Evolutionary conservation across 139 green algal species (phyloP).

Genomic region (Auxenochlorella pyrenoidosa): DNA sequence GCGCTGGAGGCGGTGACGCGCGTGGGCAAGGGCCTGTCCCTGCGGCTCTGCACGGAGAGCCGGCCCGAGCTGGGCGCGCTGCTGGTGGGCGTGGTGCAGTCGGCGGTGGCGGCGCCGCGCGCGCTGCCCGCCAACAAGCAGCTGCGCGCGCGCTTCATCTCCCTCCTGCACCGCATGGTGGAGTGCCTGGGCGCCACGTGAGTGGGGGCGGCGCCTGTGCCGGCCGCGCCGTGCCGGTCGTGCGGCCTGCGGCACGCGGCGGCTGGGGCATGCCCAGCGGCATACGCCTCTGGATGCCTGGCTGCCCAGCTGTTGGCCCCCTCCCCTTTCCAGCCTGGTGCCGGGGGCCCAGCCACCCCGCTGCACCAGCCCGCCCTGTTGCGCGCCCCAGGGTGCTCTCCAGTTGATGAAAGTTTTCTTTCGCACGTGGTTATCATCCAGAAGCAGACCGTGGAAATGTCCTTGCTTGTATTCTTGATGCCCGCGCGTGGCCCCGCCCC

Average conservation of each 20-base stretch:
- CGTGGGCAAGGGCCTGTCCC: conserved; percentile 84
- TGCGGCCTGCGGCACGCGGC: background rate
- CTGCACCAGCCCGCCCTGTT: background rate
- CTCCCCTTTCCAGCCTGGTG: background rate
- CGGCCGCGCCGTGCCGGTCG: background rate
- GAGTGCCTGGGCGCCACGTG: conserved; percentile 70
- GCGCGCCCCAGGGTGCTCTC: background rate
- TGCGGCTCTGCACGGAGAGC: conserved; percentile 58
- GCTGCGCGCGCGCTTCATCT: conserved; percentile 79
- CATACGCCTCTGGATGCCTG: background rate
- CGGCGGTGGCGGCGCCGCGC: conserved; percentile 48
- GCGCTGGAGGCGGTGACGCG: conserved; percentile 77
- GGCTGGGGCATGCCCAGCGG: too few relatives aligned
- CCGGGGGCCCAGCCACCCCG: background rate
- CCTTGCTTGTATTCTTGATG: too few relatives aligned
- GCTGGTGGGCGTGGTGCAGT: conserved; percentile 13
- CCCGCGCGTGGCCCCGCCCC: too few relatives aligned
- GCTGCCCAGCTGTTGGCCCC: background rate
- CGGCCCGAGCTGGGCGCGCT: conserved; percentile 71
- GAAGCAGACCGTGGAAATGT: too few relatives aligned
- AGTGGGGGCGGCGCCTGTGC: background rate
- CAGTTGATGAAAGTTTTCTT: too few relatives aligned
- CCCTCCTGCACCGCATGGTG: conserved; percentile 87
- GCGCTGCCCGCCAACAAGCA: conserved; percentile 62
- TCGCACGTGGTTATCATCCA: too few relatives aligned